Conservation (phyloP, 1,284 basidiomycete genomes). For the Mycena sp. region DNA sequence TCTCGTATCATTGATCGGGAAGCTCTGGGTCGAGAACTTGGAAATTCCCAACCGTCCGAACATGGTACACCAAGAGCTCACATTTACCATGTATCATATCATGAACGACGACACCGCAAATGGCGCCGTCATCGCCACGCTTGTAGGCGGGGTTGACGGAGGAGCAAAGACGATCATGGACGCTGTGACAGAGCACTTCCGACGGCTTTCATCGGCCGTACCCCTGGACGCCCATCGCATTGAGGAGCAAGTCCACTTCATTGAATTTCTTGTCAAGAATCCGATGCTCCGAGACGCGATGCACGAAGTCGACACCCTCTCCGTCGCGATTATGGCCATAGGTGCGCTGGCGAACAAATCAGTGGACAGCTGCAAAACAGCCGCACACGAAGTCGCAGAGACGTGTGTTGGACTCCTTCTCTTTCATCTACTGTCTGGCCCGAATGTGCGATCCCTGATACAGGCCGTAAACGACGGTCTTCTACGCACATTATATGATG, state of each 20-base stretch:
- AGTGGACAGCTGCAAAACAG: neutral
- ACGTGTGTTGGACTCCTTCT: constrained; percentile 6
- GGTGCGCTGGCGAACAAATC: constrained; percentile 5
- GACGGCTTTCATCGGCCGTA: constrained; percentile 1
- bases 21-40: constrained; percentile 19
- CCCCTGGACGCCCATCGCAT: neutral
- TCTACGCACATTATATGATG: constrained; percentile 14
- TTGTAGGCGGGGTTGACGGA: constrained; percentile 11
- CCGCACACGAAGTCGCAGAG: neutral
- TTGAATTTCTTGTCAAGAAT: constrained; percentile 9
- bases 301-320: constrained; percentile 15
- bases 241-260: neutral
- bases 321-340: neutral
- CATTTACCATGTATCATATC: constrained; percentile 16
- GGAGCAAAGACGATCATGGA: constrained; percentile 16
- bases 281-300: constrained; percentile 12
- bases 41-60: constrained; percentile 7
- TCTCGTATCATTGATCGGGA: constrained; percentile 16
- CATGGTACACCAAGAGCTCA: constrained; percentile 22
- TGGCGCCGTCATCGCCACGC: constrained; percentile 8
- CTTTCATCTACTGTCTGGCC: constrained; percentile 19
- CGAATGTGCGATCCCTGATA: constrained; percentile 14
- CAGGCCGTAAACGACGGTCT: constrained; percentile 21
- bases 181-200: constrained; percentile 13
- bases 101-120: constrained; percentile 14